Evolutionary conservation across 176 grass and related monocot genomes (phyloP).

Genomic region (Carex kokanica): DNA sequence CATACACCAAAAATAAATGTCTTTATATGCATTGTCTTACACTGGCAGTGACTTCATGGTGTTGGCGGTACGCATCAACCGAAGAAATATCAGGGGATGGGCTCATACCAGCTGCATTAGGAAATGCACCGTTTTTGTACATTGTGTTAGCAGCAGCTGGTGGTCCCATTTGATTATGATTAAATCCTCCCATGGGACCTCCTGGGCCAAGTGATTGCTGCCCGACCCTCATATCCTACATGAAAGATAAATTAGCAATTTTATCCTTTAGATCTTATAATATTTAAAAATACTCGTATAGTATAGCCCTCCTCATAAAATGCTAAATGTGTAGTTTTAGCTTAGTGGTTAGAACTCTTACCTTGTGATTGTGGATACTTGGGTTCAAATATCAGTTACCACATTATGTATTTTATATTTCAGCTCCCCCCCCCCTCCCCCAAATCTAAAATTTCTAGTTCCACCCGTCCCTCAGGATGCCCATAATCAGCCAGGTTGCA

Average conservation of each 20-base stretch:
- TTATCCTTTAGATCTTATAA: too few species aligned
- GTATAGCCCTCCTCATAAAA: too few species aligned
- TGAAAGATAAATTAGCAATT: slow-evolving; percentile 8
- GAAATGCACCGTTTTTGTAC: slow-evolving; percentile 50
- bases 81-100: slow-evolving; percentile 45
- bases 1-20: not conserved
- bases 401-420: too few species aligned
- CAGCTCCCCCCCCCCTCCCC: too few species aligned
- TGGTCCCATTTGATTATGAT: slow-evolving; percentile 40
- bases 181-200: slow-evolving; percentile 58
- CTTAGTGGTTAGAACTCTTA: too few species aligned
- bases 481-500: not conserved
- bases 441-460: too few species aligned
- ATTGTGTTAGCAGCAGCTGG: slow-evolving; percentile 35
- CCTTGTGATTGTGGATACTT: too few species aligned
- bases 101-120: slow-evolving; percentile 39
- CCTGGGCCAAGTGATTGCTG: slow-evolving; percentile 34
- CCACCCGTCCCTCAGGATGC: not conserved
- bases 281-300: too few species aligned
- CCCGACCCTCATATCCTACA: slow-evolving; percentile 53
- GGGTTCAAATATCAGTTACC: too few species aligned
- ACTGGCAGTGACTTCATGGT: slow-evolving; percentile 89
- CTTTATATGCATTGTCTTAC: slow-evolving; percentile 39
- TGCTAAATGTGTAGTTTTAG: too few species aligned
- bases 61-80: slow-evolving; percentile 78